Conservation (phyloP, 1,284 basidiomycete species). For the Malassezia furfur region DNA sequence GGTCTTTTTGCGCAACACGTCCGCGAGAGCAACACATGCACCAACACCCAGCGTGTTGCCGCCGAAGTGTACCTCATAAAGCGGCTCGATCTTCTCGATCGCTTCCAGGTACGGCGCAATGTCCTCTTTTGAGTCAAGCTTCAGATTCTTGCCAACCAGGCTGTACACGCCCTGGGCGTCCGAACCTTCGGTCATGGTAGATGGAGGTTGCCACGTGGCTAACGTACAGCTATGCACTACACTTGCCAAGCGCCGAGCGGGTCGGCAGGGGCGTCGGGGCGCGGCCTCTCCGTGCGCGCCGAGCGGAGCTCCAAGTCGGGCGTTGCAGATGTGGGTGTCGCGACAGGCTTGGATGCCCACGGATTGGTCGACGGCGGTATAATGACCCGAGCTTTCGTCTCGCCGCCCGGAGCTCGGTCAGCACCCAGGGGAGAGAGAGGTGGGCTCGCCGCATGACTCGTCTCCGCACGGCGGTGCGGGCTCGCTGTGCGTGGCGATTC, state of each 20-base stretch:
- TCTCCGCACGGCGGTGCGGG: too few species aligned
- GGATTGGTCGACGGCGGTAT: too few species aligned
- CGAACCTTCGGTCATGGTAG: slow-evolving; percentile 4
- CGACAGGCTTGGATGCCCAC: too few species aligned
- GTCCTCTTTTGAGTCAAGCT: slow-evolving; percentile 69
- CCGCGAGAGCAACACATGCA: slow-evolving; percentile 74
- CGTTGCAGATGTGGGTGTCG: too few species aligned
- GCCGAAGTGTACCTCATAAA: slow-evolving; percentile 76
- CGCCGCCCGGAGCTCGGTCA: too few species aligned
- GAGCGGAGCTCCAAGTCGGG: too few species aligned
- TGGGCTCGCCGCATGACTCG: too few species aligned
- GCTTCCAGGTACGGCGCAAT: slow-evolving; percentile 60
- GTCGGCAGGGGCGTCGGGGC: background rate
- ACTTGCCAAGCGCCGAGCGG: slow-evolving; percentile 4
- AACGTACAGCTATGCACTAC: background rate
- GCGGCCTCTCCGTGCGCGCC: background rate
- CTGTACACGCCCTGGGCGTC: slow-evolving; percentile 22
- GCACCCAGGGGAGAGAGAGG: too few species aligned
- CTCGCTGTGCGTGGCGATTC: too few species aligned
- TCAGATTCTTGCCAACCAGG: slow-evolving; percentile 54
- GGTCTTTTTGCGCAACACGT: slow-evolving; percentile 64
- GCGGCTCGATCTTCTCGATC: slow-evolving; percentile 60
- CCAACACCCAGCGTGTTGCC: slow-evolving; percentile 94
- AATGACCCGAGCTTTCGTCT: too few species aligned
- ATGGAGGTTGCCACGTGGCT: background rate